phyloP scores from a whole-genome alignment of 164 flowering plant species.

The Aristolochia contorta region DNA sequence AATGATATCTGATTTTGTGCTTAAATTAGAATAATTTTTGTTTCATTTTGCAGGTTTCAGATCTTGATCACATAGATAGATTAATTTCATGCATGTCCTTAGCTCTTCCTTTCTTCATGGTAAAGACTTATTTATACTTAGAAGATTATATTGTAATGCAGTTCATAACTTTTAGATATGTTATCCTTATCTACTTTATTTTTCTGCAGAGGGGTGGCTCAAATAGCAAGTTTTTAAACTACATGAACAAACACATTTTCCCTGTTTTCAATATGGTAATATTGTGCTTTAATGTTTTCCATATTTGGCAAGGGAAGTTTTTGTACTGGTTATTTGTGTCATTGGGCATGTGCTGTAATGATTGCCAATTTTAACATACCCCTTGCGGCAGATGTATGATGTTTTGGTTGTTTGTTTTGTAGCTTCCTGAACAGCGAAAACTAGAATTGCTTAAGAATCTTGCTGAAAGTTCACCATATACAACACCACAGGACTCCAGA shows the following conservation, averaged over 20 bases:
- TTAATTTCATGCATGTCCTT: conserved; percentile 75
- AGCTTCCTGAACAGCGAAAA: conserved; percentile 88
- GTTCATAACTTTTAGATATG: neutral
- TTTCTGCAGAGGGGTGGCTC: conserved; percentile 83
- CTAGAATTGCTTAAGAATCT: conserved; percentile 82
- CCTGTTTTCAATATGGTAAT: conserved; percentile 87
- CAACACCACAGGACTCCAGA: conserved; percentile 81
- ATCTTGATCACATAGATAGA: conserved; percentile 85
- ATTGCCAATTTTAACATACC: neutral
- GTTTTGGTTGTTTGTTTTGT: conserved; percentile 12
- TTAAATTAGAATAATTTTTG: neutral
- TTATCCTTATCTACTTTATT: neutral
- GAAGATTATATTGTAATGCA: neutral
- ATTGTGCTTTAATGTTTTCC: neutral
- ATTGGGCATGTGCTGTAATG: neutral
- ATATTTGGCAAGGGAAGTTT: neutral
- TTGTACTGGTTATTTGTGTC: neutral
- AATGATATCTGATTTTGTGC: neutral
- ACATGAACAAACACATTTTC: conserved; percentile 73
- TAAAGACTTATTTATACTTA: conserved; percentile 14
- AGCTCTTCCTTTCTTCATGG: conserved; percentile 89
- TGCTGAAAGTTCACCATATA: conserved; percentile 84
- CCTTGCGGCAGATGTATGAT: neutral
- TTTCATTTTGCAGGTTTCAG: conserved; percentile 52
- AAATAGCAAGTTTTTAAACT: conserved; percentile 80